Conservation (phyloP, 371 early-diverging fungal species). For the Thermomucor indicae-seudaticae region DNA sequence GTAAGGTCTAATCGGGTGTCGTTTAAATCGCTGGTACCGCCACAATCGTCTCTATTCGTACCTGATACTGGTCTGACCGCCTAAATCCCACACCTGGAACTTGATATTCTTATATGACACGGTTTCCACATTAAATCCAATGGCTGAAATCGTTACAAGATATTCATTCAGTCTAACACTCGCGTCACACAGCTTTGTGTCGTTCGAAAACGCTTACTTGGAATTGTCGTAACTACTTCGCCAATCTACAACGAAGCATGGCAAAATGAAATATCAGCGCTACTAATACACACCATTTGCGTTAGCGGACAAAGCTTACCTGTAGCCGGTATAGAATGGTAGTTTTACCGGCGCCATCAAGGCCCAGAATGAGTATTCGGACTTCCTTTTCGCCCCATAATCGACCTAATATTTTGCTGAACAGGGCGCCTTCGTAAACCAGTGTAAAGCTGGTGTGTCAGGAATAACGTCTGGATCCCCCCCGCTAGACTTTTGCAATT, state of each 20-base stretch:
- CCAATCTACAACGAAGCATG: no score
- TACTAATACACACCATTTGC: no score
- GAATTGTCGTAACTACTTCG: slow-evolving; percentile 98
- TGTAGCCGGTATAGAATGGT: slow-evolving; percentile 73
- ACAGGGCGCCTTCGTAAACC: slow-evolving; percentile 48
- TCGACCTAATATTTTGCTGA: slow-evolving; percentile 40
- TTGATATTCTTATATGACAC: slow-evolving; percentile 96
- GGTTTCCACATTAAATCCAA: slow-evolving; percentile 97
- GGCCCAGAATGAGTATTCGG: slow-evolving; percentile 90
- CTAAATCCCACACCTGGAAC: slow-evolving; percentile 98
- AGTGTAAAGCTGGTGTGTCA: no score
- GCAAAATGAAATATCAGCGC: no score
- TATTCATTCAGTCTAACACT: not conserved
- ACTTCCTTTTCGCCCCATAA: slow-evolving; percentile 75
- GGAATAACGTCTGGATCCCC: no score
- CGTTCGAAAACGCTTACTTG: slow-evolving; percentile 76
- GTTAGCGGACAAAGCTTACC: slow-evolving; percentile 17
- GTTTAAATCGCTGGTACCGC: not conserved
- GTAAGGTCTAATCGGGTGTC: slow-evolving; percentile 19
- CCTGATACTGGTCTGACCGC: slow-evolving; percentile 97
- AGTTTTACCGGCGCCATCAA: slow-evolving; percentile 96
- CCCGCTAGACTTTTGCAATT: no score
- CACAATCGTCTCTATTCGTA: slow-evolving; percentile 6
- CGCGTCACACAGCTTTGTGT: not conserved
- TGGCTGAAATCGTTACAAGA: slow-evolving; percentile 16